Evolutionary conservation across 169 alveolate genomes (phyloP).

Genomic region (Plasmodium yoelii): DNA sequence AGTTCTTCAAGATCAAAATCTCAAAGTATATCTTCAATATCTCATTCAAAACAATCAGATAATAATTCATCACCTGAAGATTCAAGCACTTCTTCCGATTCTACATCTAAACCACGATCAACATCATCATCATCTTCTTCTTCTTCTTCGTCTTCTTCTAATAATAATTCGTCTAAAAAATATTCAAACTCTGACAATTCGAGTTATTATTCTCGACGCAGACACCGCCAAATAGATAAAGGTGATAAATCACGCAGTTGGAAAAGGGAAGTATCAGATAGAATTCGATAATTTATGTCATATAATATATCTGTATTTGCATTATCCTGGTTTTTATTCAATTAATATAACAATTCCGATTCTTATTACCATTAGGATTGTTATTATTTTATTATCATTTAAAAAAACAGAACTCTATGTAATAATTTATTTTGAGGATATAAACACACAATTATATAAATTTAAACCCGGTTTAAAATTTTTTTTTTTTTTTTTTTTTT

Average conservation of each 20-base stretch:
- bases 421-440: too few relatives aligned
- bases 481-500: too few relatives aligned
- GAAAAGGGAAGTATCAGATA: conserved; percentile 12
- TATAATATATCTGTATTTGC: too few relatives aligned
- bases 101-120: not conserved
- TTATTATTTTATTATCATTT: too few relatives aligned
- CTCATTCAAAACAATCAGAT: conserved; percentile 5
- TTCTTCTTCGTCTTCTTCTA: conserved; percentile 33
- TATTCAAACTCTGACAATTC: conserved; percentile 5
- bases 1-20: conserved; percentile 6
- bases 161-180: conserved; percentile 15
- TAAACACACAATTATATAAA: too few relatives aligned
- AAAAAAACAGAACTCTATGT: too few relatives aligned
- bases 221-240: conserved; percentile 7
- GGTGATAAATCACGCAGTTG: not conserved
- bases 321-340: too few relatives aligned
- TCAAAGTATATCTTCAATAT: conserved; percentile 18
- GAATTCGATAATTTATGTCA: not conserved
- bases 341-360: too few relatives aligned
- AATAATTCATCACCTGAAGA: conserved; percentile 11
- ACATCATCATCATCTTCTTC: conserved; percentile 17
- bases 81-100: conserved; percentile 8
- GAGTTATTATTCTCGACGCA: not conserved
- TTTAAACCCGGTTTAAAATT: too few relatives aligned
- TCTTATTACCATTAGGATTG: too few relatives aligned